These are phyloP conservation scores for Antitrichia curtipendula DNA, from an alignment of 225 moss, liverwort and hornwort genomes.

Conservation along the genomic window DNA sequence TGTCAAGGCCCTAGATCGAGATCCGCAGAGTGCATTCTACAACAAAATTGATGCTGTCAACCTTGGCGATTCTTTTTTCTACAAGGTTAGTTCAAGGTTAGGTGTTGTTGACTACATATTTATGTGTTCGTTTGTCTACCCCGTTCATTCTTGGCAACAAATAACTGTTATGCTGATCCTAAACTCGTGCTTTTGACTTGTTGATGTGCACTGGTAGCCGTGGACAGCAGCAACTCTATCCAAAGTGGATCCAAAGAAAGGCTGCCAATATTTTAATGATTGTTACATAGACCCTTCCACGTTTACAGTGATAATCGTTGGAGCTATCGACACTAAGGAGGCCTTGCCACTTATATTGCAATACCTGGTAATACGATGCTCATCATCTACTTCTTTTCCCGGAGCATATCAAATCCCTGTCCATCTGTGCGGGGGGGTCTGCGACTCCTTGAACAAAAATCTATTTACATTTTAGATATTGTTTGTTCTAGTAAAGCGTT, in stretches of 20 bases:
- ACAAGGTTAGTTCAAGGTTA: slow-evolving; percentile 31
- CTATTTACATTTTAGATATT: background rate
- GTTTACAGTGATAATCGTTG: slow-evolving; percentile 61
- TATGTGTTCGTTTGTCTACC: background rate
- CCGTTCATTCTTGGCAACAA: background rate
- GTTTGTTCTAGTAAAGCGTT: background rate
- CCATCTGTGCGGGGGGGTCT: background rate
- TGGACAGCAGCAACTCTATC: slow-evolving; percentile 32
- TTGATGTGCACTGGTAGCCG: slow-evolving; percentile 24
- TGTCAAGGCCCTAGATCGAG: slow-evolving; percentile 25
- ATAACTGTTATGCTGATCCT: background rate
- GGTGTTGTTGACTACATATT: background rate
- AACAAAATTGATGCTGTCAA: slow-evolving; percentile 47
- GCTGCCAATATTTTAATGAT: slow-evolving; percentile 58
- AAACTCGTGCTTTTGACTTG: background rate
- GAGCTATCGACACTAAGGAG: slow-evolving; percentile 47
- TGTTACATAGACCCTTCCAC: slow-evolving; percentile 66
- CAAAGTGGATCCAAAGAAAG: slow-evolving; percentile 60
- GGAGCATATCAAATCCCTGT: background rate
- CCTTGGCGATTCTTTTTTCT: slow-evolving; percentile 56
- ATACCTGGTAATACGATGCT: slow-evolving; percentile 36
- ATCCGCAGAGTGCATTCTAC: slow-evolving; percentile 54
- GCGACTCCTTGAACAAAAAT: background rate
- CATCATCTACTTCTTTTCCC: background rate
- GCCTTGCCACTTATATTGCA: slow-evolving; percentile 58